These are phyloP conservation scores for Neoscytalidium dimidiatum DNA, from an alignment of 2,329 filamentous ascomycete species.

Conservation along the genomic window DNA sequence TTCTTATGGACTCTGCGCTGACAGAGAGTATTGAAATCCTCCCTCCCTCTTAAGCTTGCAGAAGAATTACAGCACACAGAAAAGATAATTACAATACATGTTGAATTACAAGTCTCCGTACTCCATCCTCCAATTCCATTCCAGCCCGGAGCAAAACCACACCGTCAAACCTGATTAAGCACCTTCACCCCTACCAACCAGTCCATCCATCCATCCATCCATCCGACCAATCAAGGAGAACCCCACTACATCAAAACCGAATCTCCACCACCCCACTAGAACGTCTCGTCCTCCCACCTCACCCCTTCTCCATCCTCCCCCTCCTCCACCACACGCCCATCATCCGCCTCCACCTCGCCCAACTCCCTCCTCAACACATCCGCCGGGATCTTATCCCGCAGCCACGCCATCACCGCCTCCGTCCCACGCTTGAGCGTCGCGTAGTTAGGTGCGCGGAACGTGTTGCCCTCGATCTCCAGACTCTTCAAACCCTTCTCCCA, in stretches of 20 bases:
- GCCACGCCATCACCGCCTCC: constrained; percentile 78
- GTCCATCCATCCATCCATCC: not conserved
- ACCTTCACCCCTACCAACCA: not conserved
- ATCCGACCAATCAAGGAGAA: not conserved
- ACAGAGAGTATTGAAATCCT: not conserved
- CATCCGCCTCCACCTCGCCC: not conserved
- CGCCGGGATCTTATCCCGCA: constrained; percentile 69
- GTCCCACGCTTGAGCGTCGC: constrained; percentile 85
- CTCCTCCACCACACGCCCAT: constrained; percentile 22
- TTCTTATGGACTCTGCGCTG: not conserved
- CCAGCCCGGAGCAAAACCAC: not conserved
- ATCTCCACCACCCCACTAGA: not conserved
- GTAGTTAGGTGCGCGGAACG: constrained; percentile 83
- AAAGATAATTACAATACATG: not conserved
- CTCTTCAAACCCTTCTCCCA: constrained; percentile 62
- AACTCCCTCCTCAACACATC: not conserved
- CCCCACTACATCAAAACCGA: not conserved
- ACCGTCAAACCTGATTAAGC: too few relatives aligned
- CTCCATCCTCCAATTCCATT: not conserved
- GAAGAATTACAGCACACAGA: not conserved
- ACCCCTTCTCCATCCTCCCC: not conserved
- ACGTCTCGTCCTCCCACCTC: not conserved
- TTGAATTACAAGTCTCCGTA: not conserved
- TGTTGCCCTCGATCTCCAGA: constrained; percentile 80
- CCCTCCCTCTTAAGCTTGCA: not conserved